Base-by-base conservation (phyloP, 352 stramenopile genomes). In the Pythium scleroteichum region DNA sequence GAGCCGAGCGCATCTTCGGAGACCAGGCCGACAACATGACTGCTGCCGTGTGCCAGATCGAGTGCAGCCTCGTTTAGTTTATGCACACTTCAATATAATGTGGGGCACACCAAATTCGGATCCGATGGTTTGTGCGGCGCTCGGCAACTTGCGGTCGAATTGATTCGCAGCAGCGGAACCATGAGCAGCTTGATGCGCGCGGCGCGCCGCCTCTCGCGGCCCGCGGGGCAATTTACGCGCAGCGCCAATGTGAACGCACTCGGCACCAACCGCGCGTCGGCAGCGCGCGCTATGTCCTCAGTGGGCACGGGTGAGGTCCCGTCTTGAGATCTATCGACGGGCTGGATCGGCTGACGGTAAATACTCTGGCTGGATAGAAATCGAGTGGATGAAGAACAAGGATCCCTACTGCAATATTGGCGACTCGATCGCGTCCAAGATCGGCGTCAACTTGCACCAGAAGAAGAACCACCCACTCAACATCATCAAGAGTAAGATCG, bases 401-500 rank as follows among this genome's bases (percentile, higher is more conserved):
- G 80, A 97, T 66, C 76, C 85, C 47, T 87, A 78, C 61, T 97
- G 94, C 72, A 97, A 97, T 59, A 75, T 97, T 16, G 72, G 80
- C 48, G 76, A 90, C 39, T 83, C 78, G 17, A 95, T 97, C 39
- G 83, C 82, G 19, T 68, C 76, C 49, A 97, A 97, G 65, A 94
- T 97, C 48, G 91, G 90, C 35, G 70, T 80, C 38, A 96, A 96
- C 58, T 54, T 97, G 60, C 91, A 97, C 72, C 75, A 71, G 22
- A 68, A 89, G 68, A 73, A 76, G 40, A 78, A 96, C 59, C 91
- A 97, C 68, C 91, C 91, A 54, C 73, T 97, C 51, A 87, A 95
- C 65, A 97, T 97, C 61, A 97, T 97, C 65, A 97, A 97, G 72
- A 90, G 79, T 55, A 96, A 90, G 72, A 97, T 97, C 66, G 88